Base-by-base conservation (phyloP, 495 filamentous ascomycete species). In the Diplogelasinospora grovesii region DNA sequence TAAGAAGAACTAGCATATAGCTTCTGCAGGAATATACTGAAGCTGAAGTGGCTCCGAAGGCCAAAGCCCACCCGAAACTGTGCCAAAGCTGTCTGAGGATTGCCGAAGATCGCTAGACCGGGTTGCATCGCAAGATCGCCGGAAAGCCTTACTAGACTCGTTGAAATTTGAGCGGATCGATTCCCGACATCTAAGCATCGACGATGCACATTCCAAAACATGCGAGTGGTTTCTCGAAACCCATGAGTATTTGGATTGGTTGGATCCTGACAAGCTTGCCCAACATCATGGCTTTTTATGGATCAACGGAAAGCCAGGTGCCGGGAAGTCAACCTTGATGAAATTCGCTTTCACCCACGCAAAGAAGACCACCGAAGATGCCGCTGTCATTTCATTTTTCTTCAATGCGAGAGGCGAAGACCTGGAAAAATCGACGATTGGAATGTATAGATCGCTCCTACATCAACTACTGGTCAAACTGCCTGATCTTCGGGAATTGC, bases 261-360 rank as follows among this genome's bases (percentile, higher is more conserved):
- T 74, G 8, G 54, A 71, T 36, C 19, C 41, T 3, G 22, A 19
- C 2, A 51, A 62, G 21, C 27, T 63, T 16, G 7, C 16, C 3
- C 31, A 68, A 15, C 66, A 70, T 45, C 54, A 67, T 40, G 69
- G 71, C 8, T 59, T 78, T 25, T 38, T 78, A 10, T 78, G 73
- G 74, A 66, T 78, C 27, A 71, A 60, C 36, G 72, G 72, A 5
- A 74, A 76, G 34, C 70, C 72, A 4, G 72, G 69, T 3, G 50
- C 63, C 22, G 72, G 73, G 2, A 77, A 77, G 44, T 75, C 72
- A 9, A 49, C 30, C 9, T 18, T 49, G 16, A 45, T 45, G 31
- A 50, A 50, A 20, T 39, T 34, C 19, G 26, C 24, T 20, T 31
- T 30, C 15, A 75, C 66, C 14, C 22, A 33, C 22, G 19, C 24